These are phyloP conservation scores for Botrytis porri DNA, from an alignment of 2,329 filamentous ascomycete species.

Conservation along the genomic window DNA sequence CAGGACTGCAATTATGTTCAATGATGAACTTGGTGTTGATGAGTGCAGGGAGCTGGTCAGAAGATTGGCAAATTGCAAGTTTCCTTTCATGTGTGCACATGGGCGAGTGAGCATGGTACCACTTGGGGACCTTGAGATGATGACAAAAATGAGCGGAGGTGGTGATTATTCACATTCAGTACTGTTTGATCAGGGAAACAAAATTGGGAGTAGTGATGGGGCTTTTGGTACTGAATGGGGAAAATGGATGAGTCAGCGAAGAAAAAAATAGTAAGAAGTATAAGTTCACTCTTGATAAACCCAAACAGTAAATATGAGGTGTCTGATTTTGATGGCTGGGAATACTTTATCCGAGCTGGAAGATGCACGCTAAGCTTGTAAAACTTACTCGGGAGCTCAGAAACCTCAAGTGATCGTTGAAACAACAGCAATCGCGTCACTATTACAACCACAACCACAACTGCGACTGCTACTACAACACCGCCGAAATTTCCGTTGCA, in stretches of 20 bases:
- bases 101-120: slow-evolving; percentile 67
- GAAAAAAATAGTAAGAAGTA: neutral
- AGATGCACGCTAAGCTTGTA: neutral
- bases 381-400: neutral
- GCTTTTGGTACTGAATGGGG: neutral
- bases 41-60: slow-evolving; percentile 59
- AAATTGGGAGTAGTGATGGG: neutral
- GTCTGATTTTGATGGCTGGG: neutral
- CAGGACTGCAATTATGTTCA: slow-evolving; percentile 83
- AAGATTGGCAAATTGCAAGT: slow-evolving; percentile 59
- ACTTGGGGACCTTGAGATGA: slow-evolving; percentile 48
- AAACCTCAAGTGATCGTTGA: neutral
- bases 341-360: neutral
- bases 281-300: neutral
- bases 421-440: neutral
- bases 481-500: neutral
- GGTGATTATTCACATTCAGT: rapidly evolving
- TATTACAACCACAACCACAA: neutral
- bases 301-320: neutral
- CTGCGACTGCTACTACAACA: neutral
- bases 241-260: slow-evolving; percentile 4
- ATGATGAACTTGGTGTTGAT: slow-evolving; percentile 58
- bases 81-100: slow-evolving; percentile 84
- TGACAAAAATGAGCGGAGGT: neutral
- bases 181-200: neutral